Conservation (phyloP, 1,284 basidiomycete genomes). For the Ceratobasidium sp. region DNA sequence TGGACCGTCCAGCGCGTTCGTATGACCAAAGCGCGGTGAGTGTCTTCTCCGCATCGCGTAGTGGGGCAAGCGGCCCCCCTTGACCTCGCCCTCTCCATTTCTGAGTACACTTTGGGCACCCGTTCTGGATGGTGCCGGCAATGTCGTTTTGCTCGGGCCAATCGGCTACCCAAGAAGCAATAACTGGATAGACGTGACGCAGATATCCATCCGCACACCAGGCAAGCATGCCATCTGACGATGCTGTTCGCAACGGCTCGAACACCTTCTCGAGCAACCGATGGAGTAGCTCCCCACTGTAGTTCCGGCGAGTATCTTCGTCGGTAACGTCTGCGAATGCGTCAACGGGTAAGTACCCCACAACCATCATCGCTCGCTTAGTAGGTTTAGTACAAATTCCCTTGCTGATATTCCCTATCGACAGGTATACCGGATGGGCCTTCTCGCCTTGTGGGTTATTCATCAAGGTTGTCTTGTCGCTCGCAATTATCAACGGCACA, state of each 20-base stretch:
- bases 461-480: not conserved
- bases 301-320: not conserved
- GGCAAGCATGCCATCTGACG: not conserved
- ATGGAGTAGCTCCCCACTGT: not conserved
- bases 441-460: not conserved
- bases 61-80: not conserved
- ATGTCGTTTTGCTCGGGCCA: conserved; percentile 27
- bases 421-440: not conserved
- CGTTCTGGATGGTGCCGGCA: not conserved
- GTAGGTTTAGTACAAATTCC: conserved; percentile 1
- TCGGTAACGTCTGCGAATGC: not conserved
- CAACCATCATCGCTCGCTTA: conserved; percentile 7
- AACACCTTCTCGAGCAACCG: conserved; percentile 42
- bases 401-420: conserved; percentile 41
- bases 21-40: not conserved
- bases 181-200: conserved; percentile 37
- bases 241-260: conserved; percentile 9
- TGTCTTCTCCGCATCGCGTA: not conserved
- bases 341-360: conserved; percentile 37
- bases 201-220: conserved; percentile 30
- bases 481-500: not conserved
- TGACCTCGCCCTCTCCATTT: not conserved
- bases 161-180: conserved; percentile 24
- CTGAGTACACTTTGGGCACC: conserved; percentile 7
- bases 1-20: not conserved